Conservation (phyloP, 768 basidiomycete species). For the Hygrocybe coccinea region DNA sequence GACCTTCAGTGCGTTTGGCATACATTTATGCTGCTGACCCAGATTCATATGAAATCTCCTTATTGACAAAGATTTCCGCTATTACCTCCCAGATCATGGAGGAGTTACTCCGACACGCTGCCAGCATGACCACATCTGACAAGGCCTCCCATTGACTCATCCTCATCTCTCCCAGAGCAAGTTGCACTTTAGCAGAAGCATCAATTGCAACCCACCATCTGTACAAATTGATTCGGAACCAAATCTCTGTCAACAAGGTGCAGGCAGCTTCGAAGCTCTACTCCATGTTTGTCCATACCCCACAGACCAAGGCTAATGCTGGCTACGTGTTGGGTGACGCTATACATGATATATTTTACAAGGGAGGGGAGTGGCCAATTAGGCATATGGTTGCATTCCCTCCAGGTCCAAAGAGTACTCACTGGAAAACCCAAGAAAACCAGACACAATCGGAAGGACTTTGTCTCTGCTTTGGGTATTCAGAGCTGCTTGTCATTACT, state of each 20-base stretch:
- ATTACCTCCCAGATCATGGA: not conserved
- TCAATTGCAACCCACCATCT: slow-evolving; percentile 12
- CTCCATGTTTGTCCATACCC: slow-evolving; percentile 9
- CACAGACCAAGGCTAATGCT: slow-evolving; percentile 9
- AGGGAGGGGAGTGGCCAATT: slow-evolving; percentile 14
- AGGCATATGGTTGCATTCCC: slow-evolving; percentile 5
- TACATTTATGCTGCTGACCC: not conserved
- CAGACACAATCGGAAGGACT: not conserved
- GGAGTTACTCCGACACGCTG: not conserved
- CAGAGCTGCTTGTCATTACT: slow-evolving; percentile 6
- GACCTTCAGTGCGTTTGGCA: not conserved
- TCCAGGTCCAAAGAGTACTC: slow-evolving; percentile 10
- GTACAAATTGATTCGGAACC: slow-evolving; percentile 11
- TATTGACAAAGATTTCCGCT: not conserved
- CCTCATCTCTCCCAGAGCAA: not conserved
- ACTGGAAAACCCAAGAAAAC: slow-evolving; percentile 10
- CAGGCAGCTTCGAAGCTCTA: slow-evolving; percentile 12
- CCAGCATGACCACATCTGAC: not conserved
- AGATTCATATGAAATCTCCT: not conserved
- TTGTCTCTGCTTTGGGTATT: not conserved
- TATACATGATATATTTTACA: slow-evolving; percentile 14
- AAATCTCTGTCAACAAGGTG: slow-evolving; percentile 10
- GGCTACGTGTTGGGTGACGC: slow-evolving; percentile 16
- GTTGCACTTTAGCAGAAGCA: not conserved
- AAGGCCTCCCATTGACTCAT: not conserved